phyloP scores from a whole-genome alignment of 176 grass and related monocot species.

The Pontederia paniculata region DNA sequence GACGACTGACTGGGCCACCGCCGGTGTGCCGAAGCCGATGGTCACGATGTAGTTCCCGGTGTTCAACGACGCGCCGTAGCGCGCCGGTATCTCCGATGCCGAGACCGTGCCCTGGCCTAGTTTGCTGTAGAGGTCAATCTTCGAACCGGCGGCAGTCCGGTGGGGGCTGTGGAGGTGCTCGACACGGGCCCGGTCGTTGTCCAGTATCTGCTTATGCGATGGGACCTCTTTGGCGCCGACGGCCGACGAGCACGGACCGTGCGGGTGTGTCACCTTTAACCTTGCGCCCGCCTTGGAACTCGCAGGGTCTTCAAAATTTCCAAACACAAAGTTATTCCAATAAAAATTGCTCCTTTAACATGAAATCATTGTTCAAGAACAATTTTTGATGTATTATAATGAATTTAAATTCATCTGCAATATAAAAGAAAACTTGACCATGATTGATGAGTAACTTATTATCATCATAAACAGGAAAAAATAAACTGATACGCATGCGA shows the following conservation, averaged over 20 bases:
- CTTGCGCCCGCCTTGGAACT: slow-evolving; percentile 4
- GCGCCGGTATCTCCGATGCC: slow-evolving; percentile 32
- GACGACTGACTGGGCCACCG: slow-evolving; percentile 26
- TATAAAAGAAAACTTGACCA: no score
- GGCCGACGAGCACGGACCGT: slow-evolving; percentile 60
- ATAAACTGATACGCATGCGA: no score
- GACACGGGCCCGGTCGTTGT: slow-evolving; percentile 47
- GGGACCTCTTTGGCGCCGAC: slow-evolving; percentile 1
- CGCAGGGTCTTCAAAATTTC: not conserved
- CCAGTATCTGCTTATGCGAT: slow-evolving; percentile 43
- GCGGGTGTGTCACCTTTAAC: slow-evolving; percentile 39
- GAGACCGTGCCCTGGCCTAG: not conserved
- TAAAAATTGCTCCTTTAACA: not conserved
- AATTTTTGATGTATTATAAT: no score
- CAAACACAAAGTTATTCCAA: not conserved
- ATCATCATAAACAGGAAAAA: no score
- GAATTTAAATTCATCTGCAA: no score
- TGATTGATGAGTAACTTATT: no score
- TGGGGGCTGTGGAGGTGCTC: slow-evolving; percentile 33
- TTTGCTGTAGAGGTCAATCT: not conserved
- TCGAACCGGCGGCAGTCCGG: slow-evolving; percentile 3
- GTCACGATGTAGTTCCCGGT: slow-evolving; percentile 63
- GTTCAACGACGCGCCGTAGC: slow-evolving; percentile 13
- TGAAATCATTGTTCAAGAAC: no score
- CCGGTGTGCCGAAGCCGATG: slow-evolving; percentile 55